Conservation (phyloP, 768 basidiomycete genomes). For the Kockovaella imperatae region DNA sequence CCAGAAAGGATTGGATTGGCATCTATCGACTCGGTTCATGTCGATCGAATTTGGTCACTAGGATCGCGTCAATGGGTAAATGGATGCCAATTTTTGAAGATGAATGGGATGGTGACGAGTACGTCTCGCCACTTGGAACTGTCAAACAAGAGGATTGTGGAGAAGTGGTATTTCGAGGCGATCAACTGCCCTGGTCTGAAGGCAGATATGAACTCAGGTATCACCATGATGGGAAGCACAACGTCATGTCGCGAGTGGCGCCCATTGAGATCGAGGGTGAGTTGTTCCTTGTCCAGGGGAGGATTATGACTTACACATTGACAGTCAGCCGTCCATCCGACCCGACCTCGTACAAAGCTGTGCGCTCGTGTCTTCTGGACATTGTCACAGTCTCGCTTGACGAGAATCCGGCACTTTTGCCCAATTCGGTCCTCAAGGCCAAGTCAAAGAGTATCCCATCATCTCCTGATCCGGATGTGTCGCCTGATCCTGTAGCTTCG, state of each 20-base stretch:
- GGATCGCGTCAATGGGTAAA: slow-evolving; percentile 73
- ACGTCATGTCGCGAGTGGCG: slow-evolving; percentile 77
- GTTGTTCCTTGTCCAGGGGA: slow-evolving; percentile 36
- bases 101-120: slow-evolving; percentile 66
- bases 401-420: slow-evolving; percentile 72
- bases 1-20: slow-evolving; percentile 92
- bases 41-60: slow-evolving; percentile 71
- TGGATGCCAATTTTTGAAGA: slow-evolving; percentile 88
- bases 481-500: not conserved
- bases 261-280: slow-evolving; percentile 83
- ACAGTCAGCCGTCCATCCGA: slow-evolving; percentile 62
- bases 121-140: slow-evolving; percentile 1
- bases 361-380: slow-evolving; percentile 60
- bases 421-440: slow-evolving; percentile 37
- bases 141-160: slow-evolving; percentile 47
- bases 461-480: not conserved
- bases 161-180: slow-evolving; percentile 63
- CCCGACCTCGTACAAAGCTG: slow-evolving; percentile 56
- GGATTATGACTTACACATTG: slow-evolving; percentile 4
- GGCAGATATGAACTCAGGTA: slow-evolving; percentile 74
- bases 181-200: slow-evolving; percentile 74
- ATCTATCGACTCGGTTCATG: slow-evolving; percentile 72
- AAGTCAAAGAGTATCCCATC: not conserved
- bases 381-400: slow-evolving; percentile 83
- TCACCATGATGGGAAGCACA: slow-evolving; percentile 95